Base-by-base conservation (phyloP, 1,284 basidiomycete genomes). In the Tilletiaria anomala region DNA sequence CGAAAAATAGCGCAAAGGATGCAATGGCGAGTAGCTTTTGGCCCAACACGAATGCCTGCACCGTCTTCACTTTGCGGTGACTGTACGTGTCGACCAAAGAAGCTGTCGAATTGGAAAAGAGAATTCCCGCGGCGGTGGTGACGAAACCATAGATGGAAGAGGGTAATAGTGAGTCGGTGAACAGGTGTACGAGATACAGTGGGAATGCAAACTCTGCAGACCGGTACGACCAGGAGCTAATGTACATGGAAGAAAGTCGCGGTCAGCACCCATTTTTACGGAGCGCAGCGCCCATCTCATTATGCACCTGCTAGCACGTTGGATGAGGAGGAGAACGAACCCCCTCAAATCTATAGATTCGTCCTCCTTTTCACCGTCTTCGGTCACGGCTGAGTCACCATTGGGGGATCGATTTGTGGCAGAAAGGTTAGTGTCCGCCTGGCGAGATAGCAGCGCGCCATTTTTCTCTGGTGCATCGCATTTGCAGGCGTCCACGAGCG, bases 91-190 rank as follows among this genome's bases (percentile, higher is more conserved):
- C 75, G 14, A 76, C 72, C 10, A 72, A 55, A 1, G 60, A 56
- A 0, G 75, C 75, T 5, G 72, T 68, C 47, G 65, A 69, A 21
- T 70, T 61, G 10, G 71, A 73, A 33, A 73, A 54, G 1, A 70
- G 12, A 14, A 73, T 60, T 4, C 68, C 68, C 1, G 58, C 51
- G 15, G 67, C 69, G 1, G 72, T 73, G 0, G 70, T 70, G 39
- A 69, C 54, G 43, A 73, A 72, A 11, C 72, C 72, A 47, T 73
- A 74, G 32, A 76, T 39, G 11, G 74, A 75, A 0, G 74, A 71
- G 1, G 74, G 74, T 0, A 76, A 65, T 1, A 75, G 66, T 1
- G 74, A 73, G 39, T 69, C 61, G n/a, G 72, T 70, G 58, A 73
- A 76, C 17, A 73, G 59, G 5, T 64, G 58, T 39, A 76, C 70